Evolutionary conservation across 2,329 filamentous ascomycete species (phyloP), one percentile per base, ranked within the genome.

Genomic region (Verticillium zaregamsianum): DNA sequence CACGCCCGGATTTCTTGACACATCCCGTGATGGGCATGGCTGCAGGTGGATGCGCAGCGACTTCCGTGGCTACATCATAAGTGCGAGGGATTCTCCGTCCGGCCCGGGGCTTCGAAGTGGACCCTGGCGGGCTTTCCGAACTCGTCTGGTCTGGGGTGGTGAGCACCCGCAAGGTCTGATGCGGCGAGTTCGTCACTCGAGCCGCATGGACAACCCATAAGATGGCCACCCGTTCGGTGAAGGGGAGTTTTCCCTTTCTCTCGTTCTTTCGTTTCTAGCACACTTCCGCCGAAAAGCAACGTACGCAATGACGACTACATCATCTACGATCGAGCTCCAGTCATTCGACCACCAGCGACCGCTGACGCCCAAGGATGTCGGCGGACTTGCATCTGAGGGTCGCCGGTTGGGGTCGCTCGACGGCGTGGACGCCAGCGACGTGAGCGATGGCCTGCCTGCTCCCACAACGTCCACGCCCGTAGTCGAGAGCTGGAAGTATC

Each of bases 401-500:
- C 61, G 60, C 58, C 58, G 58, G 1, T 58, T 64, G 12, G 62
- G 62, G 25, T 62, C 60, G 3, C 25, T 45, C 3, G 55, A 58
- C 1, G 62, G 59, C 7, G 17, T n/a, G 57, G 62, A 54, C 2
- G 23, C 17, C 55, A 11, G 15, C 25, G 55, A 56, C 20, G 20
- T 49, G 45, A 49, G 45, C 6, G 62, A 60, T 6, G 60, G 62
- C 12, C 60, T 64, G n/a, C 62, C 58, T 3, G 58, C 57, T 3
- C 63, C 45, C 20, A 62, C 62, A n/a, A 60, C 59, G 6, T 60
- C 56, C 2, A 20, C 59, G 8, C 37, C 57, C 31, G 55, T 64
- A 8, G 25, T 60, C n/a, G 70, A 83, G 68, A 76, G 72, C 63
- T 83, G 76, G 85, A 85, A 80, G 66, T 72, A 76, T 65, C 79